These are phyloP conservation scores for Daldinia childiae DNA, from an alignment of 495 filamentous ascomycete species.

Conservation along the genomic window DNA sequence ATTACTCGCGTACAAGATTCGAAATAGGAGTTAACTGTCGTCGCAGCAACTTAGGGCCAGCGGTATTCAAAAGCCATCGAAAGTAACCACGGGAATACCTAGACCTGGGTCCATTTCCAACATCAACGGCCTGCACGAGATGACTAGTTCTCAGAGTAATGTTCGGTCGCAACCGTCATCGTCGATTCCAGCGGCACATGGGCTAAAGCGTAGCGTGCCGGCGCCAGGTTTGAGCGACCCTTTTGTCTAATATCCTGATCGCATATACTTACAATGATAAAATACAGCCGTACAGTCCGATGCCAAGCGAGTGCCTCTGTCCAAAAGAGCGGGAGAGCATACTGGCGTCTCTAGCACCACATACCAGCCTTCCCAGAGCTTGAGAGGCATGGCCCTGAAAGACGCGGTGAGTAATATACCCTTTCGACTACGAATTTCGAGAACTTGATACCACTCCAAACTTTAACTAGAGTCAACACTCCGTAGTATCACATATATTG, in stretches of 20 bases:
- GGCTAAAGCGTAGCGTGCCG: constrained; percentile 51
- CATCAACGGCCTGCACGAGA: constrained; percentile 49
- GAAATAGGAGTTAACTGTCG: constrained; percentile 15
- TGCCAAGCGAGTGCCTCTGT: constrained; percentile 67
- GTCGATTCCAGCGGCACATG: constrained; percentile 56
- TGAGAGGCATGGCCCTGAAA: constrained; percentile 36
- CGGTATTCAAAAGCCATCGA: constrained; percentile 26
- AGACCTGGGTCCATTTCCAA: constrained; percentile 19
- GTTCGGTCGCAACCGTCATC: constrained; percentile 65
- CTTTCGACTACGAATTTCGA: not conserved
- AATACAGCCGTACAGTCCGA: constrained; percentile 57
- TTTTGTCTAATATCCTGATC: not conserved
- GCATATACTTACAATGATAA: constrained; percentile 33
- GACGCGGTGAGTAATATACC: constrained; percentile 37
- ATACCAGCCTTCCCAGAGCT: constrained; percentile 24
- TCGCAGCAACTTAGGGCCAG: constrained; percentile 24
- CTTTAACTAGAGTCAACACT: not conserved
- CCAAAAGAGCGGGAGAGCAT: constrained; percentile 64
- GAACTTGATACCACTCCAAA: not conserved
- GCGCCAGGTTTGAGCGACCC: constrained; percentile 47
- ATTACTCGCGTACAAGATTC: not conserved
- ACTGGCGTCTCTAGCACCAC: constrained; percentile 35
- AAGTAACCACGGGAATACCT: constrained; percentile 24
- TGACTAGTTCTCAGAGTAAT: constrained; percentile 72
- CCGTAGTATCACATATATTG: not conserved